These are phyloP conservation scores for Posidonia australis DNA, from an alignment of 106 monocot genomes.

Conservation along the genomic window DNA sequence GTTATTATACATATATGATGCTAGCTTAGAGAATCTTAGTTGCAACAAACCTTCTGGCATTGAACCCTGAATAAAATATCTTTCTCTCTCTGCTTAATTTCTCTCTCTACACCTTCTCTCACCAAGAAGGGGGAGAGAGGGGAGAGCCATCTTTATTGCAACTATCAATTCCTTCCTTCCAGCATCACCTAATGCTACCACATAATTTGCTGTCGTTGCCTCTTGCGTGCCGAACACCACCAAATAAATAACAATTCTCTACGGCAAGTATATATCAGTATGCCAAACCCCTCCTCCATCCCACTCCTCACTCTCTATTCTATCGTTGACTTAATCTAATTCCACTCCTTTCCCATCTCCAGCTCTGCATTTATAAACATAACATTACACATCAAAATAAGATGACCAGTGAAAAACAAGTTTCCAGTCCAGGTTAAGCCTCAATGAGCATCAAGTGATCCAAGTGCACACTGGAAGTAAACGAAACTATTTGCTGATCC, in stretches of 20 bases:
- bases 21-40: background rate
- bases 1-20: background rate
- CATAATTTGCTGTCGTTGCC: constrained; percentile 2
- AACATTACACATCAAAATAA: too few relatives aligned
- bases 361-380: too few relatives aligned
- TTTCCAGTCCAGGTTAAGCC: too few relatives aligned
- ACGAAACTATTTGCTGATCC: too few relatives aligned
- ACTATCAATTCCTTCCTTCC: constrained; percentile 6
- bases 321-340: background rate
- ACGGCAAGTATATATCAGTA: constrained; percentile 3
- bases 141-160: background rate
- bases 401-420: too few relatives aligned
- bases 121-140: background rate
- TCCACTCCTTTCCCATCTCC: constrained; percentile 2
- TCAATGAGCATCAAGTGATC: too few relatives aligned
- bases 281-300: background rate
- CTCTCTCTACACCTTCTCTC: background rate
- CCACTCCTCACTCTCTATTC: background rate
- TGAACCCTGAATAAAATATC: background rate
- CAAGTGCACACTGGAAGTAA: too few relatives aligned
- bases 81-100: background rate
- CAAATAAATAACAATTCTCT: constrained; percentile 9
- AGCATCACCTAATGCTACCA: constrained; percentile 7
- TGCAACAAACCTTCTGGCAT: background rate
- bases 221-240: constrained; percentile 14